Evolutionary conservation across 495 filamentous ascomycete genomes (phyloP).

Genomic region (Podospora pseudocomata): DNA sequence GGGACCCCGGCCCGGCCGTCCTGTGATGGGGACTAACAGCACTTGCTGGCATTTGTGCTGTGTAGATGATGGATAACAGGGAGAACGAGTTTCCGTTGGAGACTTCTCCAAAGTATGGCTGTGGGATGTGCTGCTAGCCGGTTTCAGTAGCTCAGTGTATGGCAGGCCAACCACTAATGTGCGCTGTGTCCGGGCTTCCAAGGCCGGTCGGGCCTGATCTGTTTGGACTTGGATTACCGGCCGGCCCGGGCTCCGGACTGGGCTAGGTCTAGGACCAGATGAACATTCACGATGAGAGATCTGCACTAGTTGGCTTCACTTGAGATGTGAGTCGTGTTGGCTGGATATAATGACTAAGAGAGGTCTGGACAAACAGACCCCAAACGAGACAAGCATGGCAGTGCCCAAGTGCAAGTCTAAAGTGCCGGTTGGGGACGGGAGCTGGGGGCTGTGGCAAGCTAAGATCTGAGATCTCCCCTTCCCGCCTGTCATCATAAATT

Average conservation of each 20-base stretch:
- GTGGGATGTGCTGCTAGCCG: neutral
- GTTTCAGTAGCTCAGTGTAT: neutral
- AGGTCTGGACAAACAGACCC: neutral
- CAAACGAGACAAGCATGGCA: neutral
- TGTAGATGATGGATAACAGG: neutral
- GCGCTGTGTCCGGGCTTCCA: neutral
- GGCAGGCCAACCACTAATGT: neutral
- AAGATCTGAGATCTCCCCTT: conserved; percentile 1
- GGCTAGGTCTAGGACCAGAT: neutral
- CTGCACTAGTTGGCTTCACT: neutral
- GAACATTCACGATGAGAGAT: neutral
- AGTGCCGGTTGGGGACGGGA: neutral
- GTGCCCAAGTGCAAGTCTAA: neutral
- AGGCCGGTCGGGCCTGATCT: neutral
- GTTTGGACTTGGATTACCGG: neutral
- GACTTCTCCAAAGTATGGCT: neutral
- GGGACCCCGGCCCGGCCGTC: neutral
- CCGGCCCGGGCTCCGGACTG: neutral
- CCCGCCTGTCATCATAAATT: neutral
- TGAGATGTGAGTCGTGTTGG: neutral
- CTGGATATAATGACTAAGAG: neutral
- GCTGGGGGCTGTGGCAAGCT: neutral
- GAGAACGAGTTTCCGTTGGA: neutral
- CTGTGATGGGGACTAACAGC: neutral
- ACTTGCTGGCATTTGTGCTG: neutral